phyloP scores from a whole-genome alignment of 371 early-diverging fungal species.

The Rhizopus delemar region DNA sequence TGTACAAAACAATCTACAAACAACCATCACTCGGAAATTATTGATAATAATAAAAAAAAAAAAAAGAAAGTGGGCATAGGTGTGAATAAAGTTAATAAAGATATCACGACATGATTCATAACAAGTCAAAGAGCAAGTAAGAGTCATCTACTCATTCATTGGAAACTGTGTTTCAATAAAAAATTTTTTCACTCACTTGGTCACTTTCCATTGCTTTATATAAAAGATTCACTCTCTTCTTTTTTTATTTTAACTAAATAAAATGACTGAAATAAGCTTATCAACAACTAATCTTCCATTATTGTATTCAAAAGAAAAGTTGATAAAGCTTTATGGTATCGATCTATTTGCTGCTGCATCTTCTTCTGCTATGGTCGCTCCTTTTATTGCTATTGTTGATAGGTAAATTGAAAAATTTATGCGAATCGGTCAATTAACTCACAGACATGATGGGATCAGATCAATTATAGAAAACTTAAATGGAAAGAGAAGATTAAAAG shows the following conservation, averaged over 20 bases:
- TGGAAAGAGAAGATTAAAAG: slow-evolving; percentile 49
- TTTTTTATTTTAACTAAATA: not conserved
- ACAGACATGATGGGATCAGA: slow-evolving; percentile 18
- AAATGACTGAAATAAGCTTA: slow-evolving; percentile 11
- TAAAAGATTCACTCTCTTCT: not conserved
- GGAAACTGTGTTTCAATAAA: slow-evolving; percentile 3
- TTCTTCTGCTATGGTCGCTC: slow-evolving; percentile 53
- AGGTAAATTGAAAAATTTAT: slow-evolving; percentile 33
- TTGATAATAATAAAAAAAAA: too few relatives aligned
- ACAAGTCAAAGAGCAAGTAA: not conserved
- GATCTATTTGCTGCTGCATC: slow-evolving; percentile 48
- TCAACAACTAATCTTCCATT: slow-evolving; percentile 2
- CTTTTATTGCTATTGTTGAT: slow-evolving; percentile 68
- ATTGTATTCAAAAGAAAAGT: slow-evolving; percentile 17
- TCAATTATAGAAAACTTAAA: slow-evolving; percentile 66
- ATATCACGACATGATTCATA: too few relatives aligned
- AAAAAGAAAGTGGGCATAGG: too few relatives aligned
- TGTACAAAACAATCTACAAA: too few relatives aligned
- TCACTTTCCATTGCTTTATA: not conserved
- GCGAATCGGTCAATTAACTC: not conserved
- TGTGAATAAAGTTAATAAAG: too few relatives aligned
- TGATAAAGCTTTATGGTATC: slow-evolving; percentile 38
- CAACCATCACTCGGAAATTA: too few relatives aligned
- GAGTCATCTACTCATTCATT: not conserved
- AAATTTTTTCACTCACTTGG: not conserved